Conservation (phyloP, 1,284 basidiomycete species). For the Lentinula novae-zelandiae region DNA sequence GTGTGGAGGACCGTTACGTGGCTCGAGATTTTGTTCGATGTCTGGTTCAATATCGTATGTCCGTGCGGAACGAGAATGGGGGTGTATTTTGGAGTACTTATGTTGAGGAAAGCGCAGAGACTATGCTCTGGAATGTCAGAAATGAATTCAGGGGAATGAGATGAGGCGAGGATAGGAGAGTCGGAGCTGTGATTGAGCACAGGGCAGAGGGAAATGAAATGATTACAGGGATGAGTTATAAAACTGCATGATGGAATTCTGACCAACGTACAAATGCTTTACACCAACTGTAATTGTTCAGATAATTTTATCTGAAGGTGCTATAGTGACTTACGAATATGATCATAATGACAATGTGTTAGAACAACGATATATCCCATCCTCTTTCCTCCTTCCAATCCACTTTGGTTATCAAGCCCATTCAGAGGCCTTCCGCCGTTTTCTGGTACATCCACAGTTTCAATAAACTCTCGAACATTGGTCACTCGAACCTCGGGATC, state of each 20-base stretch:
- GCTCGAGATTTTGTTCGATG: slow-evolving; percentile 15
- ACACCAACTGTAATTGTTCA: slow-evolving; percentile 24
- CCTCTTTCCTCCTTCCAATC: slow-evolving; percentile 18
- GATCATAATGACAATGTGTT: slow-evolving; percentile 57
- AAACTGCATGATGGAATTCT: not conserved
- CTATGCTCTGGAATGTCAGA: slow-evolving; percentile 39
- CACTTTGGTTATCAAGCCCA: slow-evolving; percentile 13
- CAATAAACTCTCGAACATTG: slow-evolving; percentile 45
- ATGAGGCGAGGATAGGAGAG: slow-evolving; percentile 44
- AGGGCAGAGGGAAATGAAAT: not conserved
- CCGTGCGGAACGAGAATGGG: slow-evolving; percentile 41
- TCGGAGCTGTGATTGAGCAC: slow-evolving; percentile 23
- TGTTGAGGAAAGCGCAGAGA: slow-evolving; percentile 37
- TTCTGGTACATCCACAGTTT: slow-evolving; percentile 38
- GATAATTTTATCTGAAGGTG: not conserved
- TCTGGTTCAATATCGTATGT: slow-evolving; percentile 12
- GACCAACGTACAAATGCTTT: slow-evolving; percentile 38
- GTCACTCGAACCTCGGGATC: slow-evolving; percentile 37
- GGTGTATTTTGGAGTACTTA: slow-evolving; percentile 39
- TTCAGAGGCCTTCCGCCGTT: slow-evolving; percentile 44
- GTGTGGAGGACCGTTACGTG: slow-evolving; percentile 46
- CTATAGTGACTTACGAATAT: slow-evolving; percentile 39
- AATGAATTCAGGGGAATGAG: slow-evolving; percentile 40
- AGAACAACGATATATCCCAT: slow-evolving; percentile 44
- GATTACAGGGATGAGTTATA: not conserved